Evolutionary conservation across 2,329 filamentous ascomycete genomes (phyloP), one percentile per base, ranked within the genome.

Genomic region (Aschersonia sp.): DNA sequence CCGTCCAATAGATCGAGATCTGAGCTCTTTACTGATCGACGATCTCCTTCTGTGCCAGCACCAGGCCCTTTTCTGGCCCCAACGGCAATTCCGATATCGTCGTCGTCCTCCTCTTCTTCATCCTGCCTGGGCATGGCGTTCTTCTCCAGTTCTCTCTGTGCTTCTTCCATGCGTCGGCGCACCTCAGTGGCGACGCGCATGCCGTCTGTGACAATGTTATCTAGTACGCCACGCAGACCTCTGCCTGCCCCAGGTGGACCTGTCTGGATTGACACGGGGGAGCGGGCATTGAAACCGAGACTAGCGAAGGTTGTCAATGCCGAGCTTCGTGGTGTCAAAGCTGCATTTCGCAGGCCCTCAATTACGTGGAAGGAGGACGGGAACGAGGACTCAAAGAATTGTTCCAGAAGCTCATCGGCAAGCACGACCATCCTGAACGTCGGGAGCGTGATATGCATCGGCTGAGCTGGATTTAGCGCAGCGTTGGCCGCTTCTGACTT

Each of bases 361-460:
- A 86, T 81, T 44, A 95, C 81, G 58, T 86, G 87, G 76, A 98
- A 94, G 1, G 88, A 95, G 46, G 85, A 81, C 0, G 90, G 87
- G 67, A 97, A 95, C 41, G 88, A 94, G 1, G 87, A 86, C 66
- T 98, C 92, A 62, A 98, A 98, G 67, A 98, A 98, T 55, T 94
- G 86, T 59, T 98, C 90, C 5, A 98, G 77, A 1, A 94, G 76
- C 63, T 98, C 92, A 59, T 98, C 92, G 42, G 92, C 92, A 6
- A 98, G 78, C 8, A 98, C 86, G 4, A 98, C 88, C 92, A 98
- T 98, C 54, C 92, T 84, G 74, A 98, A 98, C 1, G 92, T 98
- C 1, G 92, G 92, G 1, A 98, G 75, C 1, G 92, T 97, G 59
- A 98, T 95, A 62, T 95, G 85, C 1, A 98, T 75, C 6, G 92